A percentile compares a stretch with the other conserved stretches of the same genome.
Conservation (phyloP, 2,329 filamentous ascomycete genomes). For the Cladosporium sp. region DNA sequence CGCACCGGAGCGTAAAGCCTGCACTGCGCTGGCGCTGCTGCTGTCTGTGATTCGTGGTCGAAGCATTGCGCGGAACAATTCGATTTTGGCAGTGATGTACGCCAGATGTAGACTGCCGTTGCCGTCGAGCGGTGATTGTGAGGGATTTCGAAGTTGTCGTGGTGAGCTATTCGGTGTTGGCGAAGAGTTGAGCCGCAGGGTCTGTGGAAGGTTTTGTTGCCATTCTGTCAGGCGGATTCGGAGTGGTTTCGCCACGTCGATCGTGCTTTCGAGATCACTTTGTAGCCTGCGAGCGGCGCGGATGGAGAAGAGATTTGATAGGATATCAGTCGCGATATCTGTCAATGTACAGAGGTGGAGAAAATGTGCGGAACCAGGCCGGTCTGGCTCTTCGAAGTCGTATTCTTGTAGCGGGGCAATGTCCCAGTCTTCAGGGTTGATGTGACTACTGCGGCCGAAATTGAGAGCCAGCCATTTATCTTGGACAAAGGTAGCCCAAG, state of each 20-base stretch:
- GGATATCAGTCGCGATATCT: conserved; percentile 54
- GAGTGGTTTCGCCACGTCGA: conserved; percentile 53
- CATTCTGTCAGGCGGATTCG: conserved; percentile 53
- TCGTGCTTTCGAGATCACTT: conserved; percentile 44
- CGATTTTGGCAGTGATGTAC: conserved; percentile 55
- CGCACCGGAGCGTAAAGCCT: conserved; percentile 38
- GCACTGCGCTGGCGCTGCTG: conserved; percentile 31
- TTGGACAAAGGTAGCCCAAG: conserved; percentile 67
- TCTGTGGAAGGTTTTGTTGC: conserved; percentile 50
- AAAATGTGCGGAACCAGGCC: conserved; percentile 43
- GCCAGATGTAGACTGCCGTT: conserved; percentile 53
- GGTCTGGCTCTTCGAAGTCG: conserved; percentile 46
- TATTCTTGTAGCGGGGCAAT: conserved; percentile 48
- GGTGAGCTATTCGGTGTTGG: conserved; percentile 17
- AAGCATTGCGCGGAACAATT: conserved; percentile 54
- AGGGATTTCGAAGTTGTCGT: conserved; percentile 23
- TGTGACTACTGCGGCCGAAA: conserved; percentile 60
- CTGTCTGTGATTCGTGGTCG: conserved; percentile 41
- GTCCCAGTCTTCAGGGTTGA: conserved; percentile 58
- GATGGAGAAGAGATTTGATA: conserved; percentile 44
- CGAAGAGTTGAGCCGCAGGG: conserved; percentile 26
- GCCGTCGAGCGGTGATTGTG: conserved; percentile 49
- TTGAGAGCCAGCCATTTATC: conserved; percentile 64
- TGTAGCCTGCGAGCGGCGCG: conserved; percentile 46
- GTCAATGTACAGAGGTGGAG: conserved; percentile 55